These are phyloP conservation scores for Eucalyptus cladocalyx DNA, from an alignment of 345 rosid genomes.

Conservation along the genomic window DNA sequence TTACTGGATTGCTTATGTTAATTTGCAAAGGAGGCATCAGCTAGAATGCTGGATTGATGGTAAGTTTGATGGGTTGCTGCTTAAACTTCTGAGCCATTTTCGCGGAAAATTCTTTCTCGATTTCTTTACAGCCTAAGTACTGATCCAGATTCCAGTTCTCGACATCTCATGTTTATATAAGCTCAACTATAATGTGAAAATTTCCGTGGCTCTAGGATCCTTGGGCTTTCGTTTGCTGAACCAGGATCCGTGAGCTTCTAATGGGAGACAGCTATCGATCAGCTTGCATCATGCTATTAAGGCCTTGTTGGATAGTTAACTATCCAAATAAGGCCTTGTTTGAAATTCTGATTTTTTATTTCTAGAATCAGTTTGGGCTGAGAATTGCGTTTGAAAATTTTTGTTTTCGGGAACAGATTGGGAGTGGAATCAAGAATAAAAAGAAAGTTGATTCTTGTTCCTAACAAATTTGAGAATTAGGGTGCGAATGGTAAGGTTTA, in stretches of 20 bases:
- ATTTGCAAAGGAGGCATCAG: not conserved
- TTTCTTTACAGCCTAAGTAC: not conserved
- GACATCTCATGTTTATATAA: not conserved
- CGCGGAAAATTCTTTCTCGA: not conserved
- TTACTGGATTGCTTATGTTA: not conserved
- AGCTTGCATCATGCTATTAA: not conserved
- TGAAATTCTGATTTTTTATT: too few species aligned
- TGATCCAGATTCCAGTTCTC: not conserved
- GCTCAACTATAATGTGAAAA: not conserved
- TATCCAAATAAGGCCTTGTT: too few species aligned
- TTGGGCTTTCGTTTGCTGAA: not conserved
- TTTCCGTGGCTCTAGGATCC: not conserved
- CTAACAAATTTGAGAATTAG: too few species aligned
- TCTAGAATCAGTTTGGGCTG: too few species aligned
- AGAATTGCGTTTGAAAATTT: too few species aligned
- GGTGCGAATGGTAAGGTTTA: too few species aligned
- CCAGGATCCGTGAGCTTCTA: not conserved
- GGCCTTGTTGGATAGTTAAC: too few species aligned
- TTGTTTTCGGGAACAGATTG: too few species aligned
- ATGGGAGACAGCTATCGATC: not conserved
- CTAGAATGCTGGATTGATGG: not conserved
- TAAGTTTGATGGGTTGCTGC: not conserved
- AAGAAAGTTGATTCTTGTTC: too few species aligned
- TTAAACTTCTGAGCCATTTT: not conserved
- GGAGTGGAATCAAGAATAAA: too few species aligned